These are phyloP conservation scores for Aspergillus eucalypticola DNA, from an alignment of 2,329 filamentous ascomycete species.

Conservation along the genomic window DNA sequence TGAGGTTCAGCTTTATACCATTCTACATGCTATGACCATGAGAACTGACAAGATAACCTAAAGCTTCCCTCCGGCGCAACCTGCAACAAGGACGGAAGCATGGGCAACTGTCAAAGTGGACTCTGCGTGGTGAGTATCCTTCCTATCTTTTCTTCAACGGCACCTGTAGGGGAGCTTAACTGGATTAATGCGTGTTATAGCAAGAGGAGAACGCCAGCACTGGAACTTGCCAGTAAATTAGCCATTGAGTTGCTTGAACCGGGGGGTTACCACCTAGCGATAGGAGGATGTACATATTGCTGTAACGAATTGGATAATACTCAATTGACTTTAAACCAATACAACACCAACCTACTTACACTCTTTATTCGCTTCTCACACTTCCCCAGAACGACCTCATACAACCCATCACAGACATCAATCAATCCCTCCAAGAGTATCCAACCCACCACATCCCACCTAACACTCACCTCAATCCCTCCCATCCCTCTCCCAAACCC, in stretches of 20 bases:
- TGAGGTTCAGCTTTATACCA: neutral
- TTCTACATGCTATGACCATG: neutral
- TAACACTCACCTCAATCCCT: no score
- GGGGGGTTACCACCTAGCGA: no score
- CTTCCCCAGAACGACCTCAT: no score
- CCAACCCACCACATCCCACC: no score
- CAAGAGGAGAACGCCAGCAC: neutral
- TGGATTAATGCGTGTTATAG: neutral
- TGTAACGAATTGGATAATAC: neutral
- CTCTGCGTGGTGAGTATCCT: neutral
- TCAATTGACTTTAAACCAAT: no score
- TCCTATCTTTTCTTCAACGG: no score
- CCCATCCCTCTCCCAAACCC: no score
- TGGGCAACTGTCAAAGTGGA: neutral
- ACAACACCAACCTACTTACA: no score
- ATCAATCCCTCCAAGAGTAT: no score
- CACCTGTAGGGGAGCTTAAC: neutral
- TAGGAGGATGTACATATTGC: neutral
- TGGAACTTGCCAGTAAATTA: neutral
- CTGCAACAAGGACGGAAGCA: slow-evolving; percentile 5
- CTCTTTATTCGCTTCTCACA: no score
- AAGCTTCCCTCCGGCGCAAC: neutral
- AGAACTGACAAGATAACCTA: neutral
- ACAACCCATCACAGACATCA: no score
- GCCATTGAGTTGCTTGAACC: no score